A percentile compares a stretch with the other conserved stretches of the same genome.
Evolutionary conservation across 192 early-diverging fungal genomes (phyloP).

Genomic region (Linnemannia hyalina): DNA sequence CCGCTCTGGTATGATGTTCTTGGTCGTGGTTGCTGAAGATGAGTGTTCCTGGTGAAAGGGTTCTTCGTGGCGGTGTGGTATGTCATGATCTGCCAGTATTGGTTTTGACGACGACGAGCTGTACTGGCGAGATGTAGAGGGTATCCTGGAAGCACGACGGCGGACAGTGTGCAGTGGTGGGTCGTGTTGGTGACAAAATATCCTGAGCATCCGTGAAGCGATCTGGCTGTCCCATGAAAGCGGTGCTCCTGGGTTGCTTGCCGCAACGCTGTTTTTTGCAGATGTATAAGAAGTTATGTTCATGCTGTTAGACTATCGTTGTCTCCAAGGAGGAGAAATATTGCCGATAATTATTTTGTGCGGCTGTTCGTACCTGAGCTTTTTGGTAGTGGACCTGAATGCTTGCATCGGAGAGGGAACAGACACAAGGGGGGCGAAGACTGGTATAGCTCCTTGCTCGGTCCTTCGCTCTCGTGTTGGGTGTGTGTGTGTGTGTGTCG

Average conservation of each 20-base stretch:
- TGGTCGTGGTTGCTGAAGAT: background rate
- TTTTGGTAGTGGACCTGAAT: slow-evolving; percentile 8
- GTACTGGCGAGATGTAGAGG: background rate
- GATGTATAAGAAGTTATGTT: too few species aligned
- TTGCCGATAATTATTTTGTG: background rate
- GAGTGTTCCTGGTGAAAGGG: background rate
- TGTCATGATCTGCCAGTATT: background rate
- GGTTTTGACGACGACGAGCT: background rate
- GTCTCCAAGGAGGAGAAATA: background rate
- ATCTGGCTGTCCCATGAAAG: slow-evolving; percentile 49
- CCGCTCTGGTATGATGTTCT: background rate
- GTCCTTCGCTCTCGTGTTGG: background rate
- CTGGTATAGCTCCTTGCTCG: background rate
- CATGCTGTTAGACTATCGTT: too few species aligned
- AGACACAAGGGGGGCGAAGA: background rate
- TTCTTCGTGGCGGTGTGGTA: background rate
- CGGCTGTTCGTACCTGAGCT: background rate
- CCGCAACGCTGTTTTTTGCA: background rate
- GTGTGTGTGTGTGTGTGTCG: background rate
- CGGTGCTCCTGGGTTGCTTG: background rate
- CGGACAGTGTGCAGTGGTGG: slow-evolving; percentile 1
- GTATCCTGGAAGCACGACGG: background rate
- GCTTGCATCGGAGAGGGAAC: slow-evolving; percentile 13
- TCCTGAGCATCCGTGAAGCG: slow-evolving; percentile 27
- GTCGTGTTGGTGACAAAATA: slow-evolving; percentile 19